Evolutionary conservation across 2,329 filamentous ascomycete species (phyloP).

Genomic region (Aspergillus pseudonomiae): DNA sequence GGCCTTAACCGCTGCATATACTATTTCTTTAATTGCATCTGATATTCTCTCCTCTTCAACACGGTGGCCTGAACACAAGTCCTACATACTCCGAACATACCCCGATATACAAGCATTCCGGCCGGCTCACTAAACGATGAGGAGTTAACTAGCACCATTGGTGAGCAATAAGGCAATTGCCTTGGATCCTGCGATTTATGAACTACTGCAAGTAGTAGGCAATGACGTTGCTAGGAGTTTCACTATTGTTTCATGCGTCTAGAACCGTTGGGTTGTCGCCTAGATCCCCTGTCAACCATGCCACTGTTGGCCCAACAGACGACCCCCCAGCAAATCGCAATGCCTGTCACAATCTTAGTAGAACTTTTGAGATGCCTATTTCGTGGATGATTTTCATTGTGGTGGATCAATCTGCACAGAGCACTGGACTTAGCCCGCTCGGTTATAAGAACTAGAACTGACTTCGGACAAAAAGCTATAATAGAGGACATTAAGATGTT

Average conservation of each 20-base stretch:
- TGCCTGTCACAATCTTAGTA: slow-evolving; percentile 19
- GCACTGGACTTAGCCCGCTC: neutral
- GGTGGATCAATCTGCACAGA: slow-evolving; percentile 9
- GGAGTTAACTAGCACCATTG: neutral
- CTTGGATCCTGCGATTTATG: neutral
- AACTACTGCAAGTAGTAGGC: neutral
- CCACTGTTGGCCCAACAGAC: neutral
- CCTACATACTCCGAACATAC: neutral
- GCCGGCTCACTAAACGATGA: neutral
- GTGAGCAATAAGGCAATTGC: neutral
- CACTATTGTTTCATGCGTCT: slow-evolving; percentile 19
- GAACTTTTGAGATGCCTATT: slow-evolving; percentile 7
- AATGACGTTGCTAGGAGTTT: slow-evolving; percentile 12
- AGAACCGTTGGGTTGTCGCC: neutral
- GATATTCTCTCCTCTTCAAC: neutral
- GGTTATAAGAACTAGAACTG: neutral
- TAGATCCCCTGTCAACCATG: neutral
- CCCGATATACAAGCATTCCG: neutral
- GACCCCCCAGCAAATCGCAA: neutral
- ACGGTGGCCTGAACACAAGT: neutral
- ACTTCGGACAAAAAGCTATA: neutral
- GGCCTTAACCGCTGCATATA: neutral
- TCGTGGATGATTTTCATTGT: slow-evolving; percentile 7
- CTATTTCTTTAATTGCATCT: neutral
- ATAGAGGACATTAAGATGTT: neutral